Evolutionary conservation across 108 stramenopile genomes (phyloP).

Genomic region (Thalassiosira profunda): DNA sequence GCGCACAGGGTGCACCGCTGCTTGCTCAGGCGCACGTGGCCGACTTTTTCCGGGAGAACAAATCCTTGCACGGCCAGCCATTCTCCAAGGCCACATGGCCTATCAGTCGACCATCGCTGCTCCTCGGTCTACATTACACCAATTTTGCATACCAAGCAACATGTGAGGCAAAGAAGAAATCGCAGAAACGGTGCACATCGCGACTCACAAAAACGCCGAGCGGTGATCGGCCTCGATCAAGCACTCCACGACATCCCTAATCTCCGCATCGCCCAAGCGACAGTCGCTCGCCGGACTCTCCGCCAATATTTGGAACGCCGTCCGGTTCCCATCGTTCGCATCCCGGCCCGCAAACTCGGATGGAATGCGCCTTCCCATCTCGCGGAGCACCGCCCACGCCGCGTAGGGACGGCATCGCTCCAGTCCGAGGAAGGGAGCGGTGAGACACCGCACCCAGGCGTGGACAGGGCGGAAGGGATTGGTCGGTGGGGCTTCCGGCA

Average conservation of each 20-base stretch:
- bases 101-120: conserved; percentile 38
- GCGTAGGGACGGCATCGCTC: conserved; percentile 31
- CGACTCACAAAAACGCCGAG: conserved; percentile 25
- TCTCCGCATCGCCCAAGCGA: conserved; percentile 22
- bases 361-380: conserved; percentile 36
- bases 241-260: conserved; percentile 31
- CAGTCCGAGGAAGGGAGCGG: conserved; percentile 27
- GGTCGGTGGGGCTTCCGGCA: background rate
- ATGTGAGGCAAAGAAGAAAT: background rate
- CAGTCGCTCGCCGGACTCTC: conserved; percentile 28
- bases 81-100: conserved; percentile 61
- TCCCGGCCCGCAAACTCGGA: conserved; percentile 30
- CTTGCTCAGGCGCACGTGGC: conserved; percentile 40
- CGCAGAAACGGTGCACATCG: background rate
- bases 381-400: conserved; percentile 34
- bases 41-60: conserved; percentile 28
- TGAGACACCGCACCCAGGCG: conserved; percentile 29
- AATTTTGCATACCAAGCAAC: background rate
- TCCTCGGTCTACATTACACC: conserved; percentile 10
- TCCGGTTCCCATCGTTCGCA: conserved; percentile 30
- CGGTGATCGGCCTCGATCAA: conserved; percentile 34
- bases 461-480: conserved; percentile 28
- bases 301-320: conserved; percentile 37
- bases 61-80: conserved; percentile 70
- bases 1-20: too few species aligned